Evolutionary conservation across 164 flowering plant species (phyloP).

Genomic region (Kalanchoe fedtschenkoi): DNA sequence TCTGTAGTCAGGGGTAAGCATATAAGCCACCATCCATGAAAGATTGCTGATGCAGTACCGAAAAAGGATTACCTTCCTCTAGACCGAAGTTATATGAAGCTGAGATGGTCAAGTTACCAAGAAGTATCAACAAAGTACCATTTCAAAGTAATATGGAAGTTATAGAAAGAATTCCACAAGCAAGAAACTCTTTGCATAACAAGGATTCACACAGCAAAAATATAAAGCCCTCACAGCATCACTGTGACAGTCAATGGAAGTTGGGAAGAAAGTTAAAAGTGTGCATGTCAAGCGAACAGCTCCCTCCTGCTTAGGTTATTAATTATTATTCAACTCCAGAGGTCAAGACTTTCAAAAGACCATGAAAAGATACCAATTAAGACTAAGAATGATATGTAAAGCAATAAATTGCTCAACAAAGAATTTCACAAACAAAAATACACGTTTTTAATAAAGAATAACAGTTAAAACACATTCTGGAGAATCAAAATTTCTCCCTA

Average conservation of each 20-base stretch:
- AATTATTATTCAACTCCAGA: slow-evolving; percentile 1
- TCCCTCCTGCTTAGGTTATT: slow-evolving; percentile 57
- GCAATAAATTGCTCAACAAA: too few relatives aligned
- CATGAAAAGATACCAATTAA: not conserved
- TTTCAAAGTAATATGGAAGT: not conserved
- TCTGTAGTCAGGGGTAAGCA: slow-evolving; percentile 10
- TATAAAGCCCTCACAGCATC: not conserved
- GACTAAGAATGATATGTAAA: too few relatives aligned
- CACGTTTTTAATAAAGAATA: too few relatives aligned
- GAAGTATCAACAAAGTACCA: not conserved
- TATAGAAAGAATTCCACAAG: not conserved
- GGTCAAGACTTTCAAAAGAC: not conserved
- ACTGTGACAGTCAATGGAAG: slow-evolving; percentile 46
- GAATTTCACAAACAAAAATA: too few relatives aligned
- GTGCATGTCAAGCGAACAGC: slow-evolving; percentile 42
- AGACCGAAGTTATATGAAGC: slow-evolving; percentile 23
- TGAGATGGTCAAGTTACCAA: too few relatives aligned
- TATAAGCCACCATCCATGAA: not conserved
- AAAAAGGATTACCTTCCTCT: slow-evolving; percentile 57
- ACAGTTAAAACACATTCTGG: too few relatives aligned
- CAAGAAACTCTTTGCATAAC: too few relatives aligned
- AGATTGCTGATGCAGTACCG: not conserved
- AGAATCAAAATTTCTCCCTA: too few relatives aligned
- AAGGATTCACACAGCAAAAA: not conserved
- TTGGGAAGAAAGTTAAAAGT: slow-evolving; percentile 48